A percentile compares a stretch with the other conserved stretches of the same genome.
phyloP scores from a whole-genome alignment of 371 early-diverging fungal species.

The Rhizopus sp. region DNA sequence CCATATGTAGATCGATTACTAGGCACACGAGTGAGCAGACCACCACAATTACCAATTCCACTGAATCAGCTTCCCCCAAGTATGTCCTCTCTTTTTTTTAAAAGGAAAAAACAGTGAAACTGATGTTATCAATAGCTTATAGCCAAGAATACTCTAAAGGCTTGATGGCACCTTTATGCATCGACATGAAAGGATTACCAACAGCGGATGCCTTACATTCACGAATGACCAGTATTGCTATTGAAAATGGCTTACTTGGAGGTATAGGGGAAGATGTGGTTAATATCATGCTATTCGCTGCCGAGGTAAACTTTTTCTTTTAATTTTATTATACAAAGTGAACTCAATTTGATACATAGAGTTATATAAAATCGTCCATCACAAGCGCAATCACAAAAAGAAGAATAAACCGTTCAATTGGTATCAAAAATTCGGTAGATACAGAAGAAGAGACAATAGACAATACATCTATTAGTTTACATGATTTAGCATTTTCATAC shows the following conservation, averaged over 20 bases:
- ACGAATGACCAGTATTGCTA: constrained; percentile 73
- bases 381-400: constrained; percentile 71
- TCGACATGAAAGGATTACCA: constrained; percentile 72
- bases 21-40: constrained; percentile 48
- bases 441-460: constrained; percentile 18
- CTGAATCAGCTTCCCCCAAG: constrained; percentile 54
- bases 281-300: constrained; percentile 69
- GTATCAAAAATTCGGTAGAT: constrained; percentile 39
- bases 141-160: constrained; percentile 71
- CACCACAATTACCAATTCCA: constrained; percentile 49
- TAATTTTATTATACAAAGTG: background rate
- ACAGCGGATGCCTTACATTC: constrained; percentile 66
- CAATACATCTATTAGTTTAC: constrained; percentile 24
- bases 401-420: constrained; percentile 68
- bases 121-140: constrained; percentile 29
- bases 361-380: constrained; percentile 72
- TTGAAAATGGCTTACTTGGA: constrained; percentile 71
- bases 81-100: constrained; percentile 17
- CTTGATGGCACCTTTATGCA: constrained; percentile 68
- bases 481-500: constrained; percentile 71
- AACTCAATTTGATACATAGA: constrained; percentile 25
- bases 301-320: constrained; percentile 53
- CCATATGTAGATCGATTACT: constrained; percentile 44
- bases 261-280: constrained; percentile 70
- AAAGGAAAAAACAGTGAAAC: background rate